These are phyloP conservation scores for Entophlyctis luteolus DNA, from an alignment of 192 early-diverging fungal species.

Conservation along the genomic window DNA sequence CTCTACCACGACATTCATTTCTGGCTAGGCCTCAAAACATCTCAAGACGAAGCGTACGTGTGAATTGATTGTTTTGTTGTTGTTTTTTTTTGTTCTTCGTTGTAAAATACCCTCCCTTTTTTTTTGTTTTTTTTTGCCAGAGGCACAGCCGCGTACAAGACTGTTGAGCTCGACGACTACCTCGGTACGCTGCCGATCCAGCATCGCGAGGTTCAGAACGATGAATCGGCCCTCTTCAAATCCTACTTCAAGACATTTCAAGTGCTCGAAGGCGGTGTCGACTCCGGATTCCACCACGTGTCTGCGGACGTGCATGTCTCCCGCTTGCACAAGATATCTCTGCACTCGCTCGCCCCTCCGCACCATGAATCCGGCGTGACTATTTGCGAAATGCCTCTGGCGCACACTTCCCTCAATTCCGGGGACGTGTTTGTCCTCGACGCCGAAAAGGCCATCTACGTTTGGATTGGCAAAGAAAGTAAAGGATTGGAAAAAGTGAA, in stretches of 20 bases:
- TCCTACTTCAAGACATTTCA: conserved; percentile 61
- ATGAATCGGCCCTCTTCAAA: conserved; percentile 63
- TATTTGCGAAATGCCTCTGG: conserved; percentile 58
- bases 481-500: conserved; percentile 67
- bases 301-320: conserved; percentile 42
- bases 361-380: conserved; percentile 37
- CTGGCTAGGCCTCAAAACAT: conserved; percentile 74
- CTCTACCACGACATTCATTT: conserved; percentile 79
- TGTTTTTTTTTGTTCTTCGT: background rate
- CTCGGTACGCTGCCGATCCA: conserved; percentile 65
- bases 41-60: conserved; percentile 46
- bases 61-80: background rate
- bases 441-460: conserved; percentile 59
- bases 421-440: conserved; percentile 77
- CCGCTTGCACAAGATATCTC: conserved; percentile 58
- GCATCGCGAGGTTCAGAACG: conserved; percentile 73
- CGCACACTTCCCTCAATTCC: conserved; percentile 53
- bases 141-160: conserved; percentile 83
- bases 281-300: conserved; percentile 69
- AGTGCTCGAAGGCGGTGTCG: conserved; percentile 62
- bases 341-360: conserved; percentile 24
- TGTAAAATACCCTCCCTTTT: background rate
- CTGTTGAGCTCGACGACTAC: conserved; percentile 63
- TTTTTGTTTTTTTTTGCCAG: background rate
- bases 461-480: conserved; percentile 64